Percentiles rank a stretch among this genome's conserved stretches.
Conservation (phyloP, 2,329 filamentous ascomycete genomes). For the Mycosphaerella sp. region DNA sequence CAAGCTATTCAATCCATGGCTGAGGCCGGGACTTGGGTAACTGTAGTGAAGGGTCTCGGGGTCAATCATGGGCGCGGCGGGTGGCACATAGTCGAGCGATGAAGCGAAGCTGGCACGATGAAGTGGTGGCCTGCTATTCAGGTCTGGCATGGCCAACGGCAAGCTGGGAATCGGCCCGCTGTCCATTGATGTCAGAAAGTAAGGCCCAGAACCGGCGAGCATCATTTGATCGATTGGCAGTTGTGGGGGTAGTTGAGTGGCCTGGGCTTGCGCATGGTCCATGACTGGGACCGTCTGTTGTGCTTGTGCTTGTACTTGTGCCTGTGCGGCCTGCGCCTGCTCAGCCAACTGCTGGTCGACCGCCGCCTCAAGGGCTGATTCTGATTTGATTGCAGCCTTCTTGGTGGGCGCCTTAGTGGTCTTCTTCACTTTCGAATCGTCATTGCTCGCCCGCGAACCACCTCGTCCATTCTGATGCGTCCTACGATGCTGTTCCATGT, state of each 20-base stretch:
- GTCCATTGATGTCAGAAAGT: conserved; percentile 31
- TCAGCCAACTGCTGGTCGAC: conserved; percentile 33
- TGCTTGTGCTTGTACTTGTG: conserved; percentile 18
- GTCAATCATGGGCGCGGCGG: conserved; percentile 28
- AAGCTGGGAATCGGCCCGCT: conserved; percentile 32
- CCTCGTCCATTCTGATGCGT: conserved; percentile 58
- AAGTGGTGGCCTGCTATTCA: conserved; percentile 28
- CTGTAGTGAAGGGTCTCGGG: conserved; percentile 32
- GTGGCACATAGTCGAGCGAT: conserved; percentile 32
- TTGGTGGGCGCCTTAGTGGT: conserved; percentile 33
- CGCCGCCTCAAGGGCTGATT: conserved; percentile 31
- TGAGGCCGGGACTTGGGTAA: conserved; percentile 35
- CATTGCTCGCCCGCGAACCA: conserved; percentile 35
- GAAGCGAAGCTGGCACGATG: conserved; percentile 30
- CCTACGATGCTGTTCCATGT: conserved; percentile 80
- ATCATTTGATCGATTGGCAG: conserved; percentile 25
- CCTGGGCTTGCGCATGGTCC: conserved; percentile 14
- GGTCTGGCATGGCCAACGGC: conserved; percentile 32
- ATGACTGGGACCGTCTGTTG: conserved; percentile 17
- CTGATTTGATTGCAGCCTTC: conserved; percentile 27
- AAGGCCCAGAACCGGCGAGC: conserved; percentile 29
- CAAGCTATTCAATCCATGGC: conserved; percentile 35
- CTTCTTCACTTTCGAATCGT: conserved; percentile 43
- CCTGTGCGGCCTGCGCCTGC: conserved; percentile 8
- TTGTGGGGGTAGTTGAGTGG: conserved; percentile 16